Evolutionary conservation across 768 basidiomycete genomes (phyloP), one percentile per base, ranked within the genome.

Genomic region (Coprinopsis marcescibilis): DNA sequence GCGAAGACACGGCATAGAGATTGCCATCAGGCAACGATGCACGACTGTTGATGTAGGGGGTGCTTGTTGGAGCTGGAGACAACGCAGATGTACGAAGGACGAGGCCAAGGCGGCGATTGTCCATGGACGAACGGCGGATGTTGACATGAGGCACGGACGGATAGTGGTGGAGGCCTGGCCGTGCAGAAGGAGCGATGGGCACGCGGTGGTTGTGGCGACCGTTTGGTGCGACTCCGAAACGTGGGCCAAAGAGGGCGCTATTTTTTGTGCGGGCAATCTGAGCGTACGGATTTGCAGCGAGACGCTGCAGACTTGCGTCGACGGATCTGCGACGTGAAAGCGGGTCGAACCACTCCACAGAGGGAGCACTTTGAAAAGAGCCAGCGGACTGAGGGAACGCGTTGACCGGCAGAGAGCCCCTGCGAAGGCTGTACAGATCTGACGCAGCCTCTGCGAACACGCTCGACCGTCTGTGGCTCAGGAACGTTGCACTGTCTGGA

Each of bases 351-450:
- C 67, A 60, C 58, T 77, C 62, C 51, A 71, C 59, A 49, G 65
- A 51, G 39, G 68, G 61, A 51, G 69, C 62, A 57, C 68, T 55
- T 49, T 69, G 60, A 12, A 56, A 48, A 7, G 63, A 52, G n/a
- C 55, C 43, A n/a, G 40, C 19, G 25, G 54, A 57, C 20, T 48
- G 60, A 52, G 56, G 66, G 54, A 73, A 64, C 20, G 64, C 64
- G 57, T 67, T 68, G 37, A 64, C 65, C 23, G 81, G 82, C 25
- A 82, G 67, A 3, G 81, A 83, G 14, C 78, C 76, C 26, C 81
- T 75, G 47, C 80, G 69, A 41, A 62, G 63, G 24, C 60, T 53
- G 48, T 64, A 63, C 19, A 66, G 45, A 46, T 64, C 64, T 62
- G 45, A 52, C 57, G 46, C 57, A 38, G 25, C 34, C 30, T n/a